Base-by-base conservation (phyloP, 2,329 filamentous ascomycete species). In the Cordyceps cicadae region DNA sequence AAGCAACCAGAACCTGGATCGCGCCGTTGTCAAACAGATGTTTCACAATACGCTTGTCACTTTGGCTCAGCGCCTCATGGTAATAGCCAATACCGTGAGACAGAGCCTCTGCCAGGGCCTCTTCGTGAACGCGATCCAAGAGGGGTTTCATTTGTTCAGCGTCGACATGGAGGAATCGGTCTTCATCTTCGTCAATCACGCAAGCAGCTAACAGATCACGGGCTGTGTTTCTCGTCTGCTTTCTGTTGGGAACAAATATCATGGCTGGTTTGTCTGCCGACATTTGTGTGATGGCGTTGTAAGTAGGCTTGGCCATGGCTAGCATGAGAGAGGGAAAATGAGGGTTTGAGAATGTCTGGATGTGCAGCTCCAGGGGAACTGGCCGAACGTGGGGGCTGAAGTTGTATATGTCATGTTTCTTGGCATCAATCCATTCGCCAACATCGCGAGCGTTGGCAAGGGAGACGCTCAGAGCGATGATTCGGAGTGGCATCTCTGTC, bases 301-400 rank as follows among this genome's bases (percentile, higher is more conserved):
- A 97, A 1, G 91, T 88, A 21, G 95, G 95, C 73, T 95, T 93
- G 17, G 92, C 91, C 94, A 99, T 99, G 15, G 94, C 92, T 66
- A 99, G 83, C 94, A 99, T 99, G 46, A 99, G 82, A 12, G 94
- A 97, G 4, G 94, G 95, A 77, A 96, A 97, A 71, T 99, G 95
- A 52, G 95, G 92, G 63, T 96, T 96, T 32, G 87, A 90, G 76
- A 94, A 99, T 1, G 92, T 93, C 74, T 99, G 94, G 53, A 99
- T 88, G 71, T 97, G 92, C 61, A 99, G 83, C 72, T 97, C 93
- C 37, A 99, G 78, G 24, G 93, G 92, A 19, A 97, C 86, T 1
- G 92, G 89, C 61, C 95, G 87, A 63, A 93, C 87, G 69, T 93
- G 88, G 2, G 94, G 94, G 68, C 91, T 96, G 78, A 99, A 99